These are phyloP conservation scores for Esteya vermicola DNA, from an alignment of 2,329 filamentous ascomycete species.

Conservation along the genomic window DNA sequence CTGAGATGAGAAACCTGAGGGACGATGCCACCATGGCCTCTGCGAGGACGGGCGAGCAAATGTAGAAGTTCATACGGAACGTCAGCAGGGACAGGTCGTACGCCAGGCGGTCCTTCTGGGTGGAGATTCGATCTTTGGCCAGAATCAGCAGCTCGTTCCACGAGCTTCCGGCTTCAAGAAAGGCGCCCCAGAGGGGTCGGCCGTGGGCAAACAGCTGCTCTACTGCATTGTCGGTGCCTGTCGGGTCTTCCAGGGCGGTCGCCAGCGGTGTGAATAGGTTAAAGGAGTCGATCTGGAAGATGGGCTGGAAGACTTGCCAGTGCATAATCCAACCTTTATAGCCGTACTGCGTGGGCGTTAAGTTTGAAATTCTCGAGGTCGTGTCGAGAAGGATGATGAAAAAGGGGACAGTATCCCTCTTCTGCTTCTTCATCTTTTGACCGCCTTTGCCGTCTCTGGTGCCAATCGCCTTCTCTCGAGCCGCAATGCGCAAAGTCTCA, in stretches of 20 bases:
- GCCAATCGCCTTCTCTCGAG: not conserved
- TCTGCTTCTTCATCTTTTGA: not conserved
- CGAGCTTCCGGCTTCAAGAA: not conserved
- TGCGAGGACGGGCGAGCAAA: not conserved
- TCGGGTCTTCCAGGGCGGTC: not conserved
- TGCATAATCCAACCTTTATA: too few species aligned
- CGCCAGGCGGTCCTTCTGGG: not conserved
- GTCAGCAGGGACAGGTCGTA: constrained; percentile 1
- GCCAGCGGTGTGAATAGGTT: not conserved
- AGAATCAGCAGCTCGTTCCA: not conserved
- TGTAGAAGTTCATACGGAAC: constrained; percentile 3
- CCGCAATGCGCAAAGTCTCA: constrained; percentile 3
- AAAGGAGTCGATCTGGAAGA: not conserved
- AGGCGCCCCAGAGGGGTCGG: constrained; percentile 1
- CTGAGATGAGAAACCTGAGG: not conserved
- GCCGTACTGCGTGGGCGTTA: too few species aligned
- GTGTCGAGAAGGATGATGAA: not conserved
- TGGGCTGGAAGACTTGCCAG: not conserved
- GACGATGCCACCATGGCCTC: constrained; percentile 1
- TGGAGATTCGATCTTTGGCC: not conserved
- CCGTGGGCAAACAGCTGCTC: not conserved
- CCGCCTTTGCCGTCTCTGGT: too few species aligned
- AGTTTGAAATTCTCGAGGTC: not conserved
- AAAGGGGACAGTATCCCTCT: not conserved
- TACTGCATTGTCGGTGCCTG: not conserved